Conservation (phyloP, 192 early-diverging fungal species). For the Gigaspora rosea region DNA sequence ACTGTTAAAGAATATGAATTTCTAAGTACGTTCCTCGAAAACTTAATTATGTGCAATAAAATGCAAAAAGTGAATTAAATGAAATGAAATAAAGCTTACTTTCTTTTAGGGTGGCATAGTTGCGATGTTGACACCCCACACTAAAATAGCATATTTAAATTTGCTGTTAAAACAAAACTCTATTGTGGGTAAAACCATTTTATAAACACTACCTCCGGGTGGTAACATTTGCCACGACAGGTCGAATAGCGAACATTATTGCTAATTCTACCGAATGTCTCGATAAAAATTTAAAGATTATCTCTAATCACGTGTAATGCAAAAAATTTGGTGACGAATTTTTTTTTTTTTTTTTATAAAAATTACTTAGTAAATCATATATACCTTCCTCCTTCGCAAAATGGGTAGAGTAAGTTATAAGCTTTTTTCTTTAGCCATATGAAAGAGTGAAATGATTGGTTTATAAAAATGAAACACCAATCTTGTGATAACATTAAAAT, state of each 20-base stretch:
- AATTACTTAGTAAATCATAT: not conserved
- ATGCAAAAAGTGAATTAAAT: too few relatives aligned
- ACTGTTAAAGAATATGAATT: slow-evolving; percentile 56
- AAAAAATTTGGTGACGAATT: not conserved
- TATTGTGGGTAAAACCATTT: too few relatives aligned
- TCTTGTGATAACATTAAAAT: not conserved
- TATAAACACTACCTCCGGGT: slow-evolving; percentile 3
- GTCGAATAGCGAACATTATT: not conserved
- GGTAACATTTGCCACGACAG: slow-evolving; percentile 16
- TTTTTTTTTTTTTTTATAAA: slow-evolving; percentile 1
- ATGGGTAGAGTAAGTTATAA: slow-evolving; percentile 19
- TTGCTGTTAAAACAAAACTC: not conserved
- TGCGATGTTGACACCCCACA: slow-evolving; percentile 71
- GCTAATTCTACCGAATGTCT: not conserved
- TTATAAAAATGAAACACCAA: too few relatives aligned
- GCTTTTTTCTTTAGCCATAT: not conserved
- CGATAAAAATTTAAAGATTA: not conserved
- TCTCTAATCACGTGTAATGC: not conserved
- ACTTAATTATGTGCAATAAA: not conserved
- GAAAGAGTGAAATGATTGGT: not conserved
- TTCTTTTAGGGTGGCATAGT: slow-evolving; percentile 95
- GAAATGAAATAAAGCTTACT: slow-evolving; percentile 54
- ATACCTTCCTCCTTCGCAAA: not conserved
- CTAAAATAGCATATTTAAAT: slow-evolving; percentile 37
- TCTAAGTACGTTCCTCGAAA: not conserved